phyloP scores from a whole-genome alignment of 768 basidiomycete genomes.

The Calocybe gangraenosa region DNA sequence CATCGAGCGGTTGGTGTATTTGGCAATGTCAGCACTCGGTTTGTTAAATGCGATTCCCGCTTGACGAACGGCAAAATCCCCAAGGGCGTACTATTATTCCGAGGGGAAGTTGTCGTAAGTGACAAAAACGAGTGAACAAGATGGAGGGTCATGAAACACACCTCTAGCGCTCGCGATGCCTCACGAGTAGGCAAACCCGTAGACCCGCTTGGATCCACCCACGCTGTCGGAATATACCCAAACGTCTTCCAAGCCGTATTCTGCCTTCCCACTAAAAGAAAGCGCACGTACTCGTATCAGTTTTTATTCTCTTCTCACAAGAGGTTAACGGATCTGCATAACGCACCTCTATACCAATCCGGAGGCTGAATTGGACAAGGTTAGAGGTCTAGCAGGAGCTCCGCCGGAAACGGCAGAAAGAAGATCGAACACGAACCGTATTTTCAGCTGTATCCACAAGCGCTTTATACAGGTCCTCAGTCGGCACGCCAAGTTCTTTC shows the following conservation, averaged over 20 bases:
- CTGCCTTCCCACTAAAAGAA: conserved; percentile 37
- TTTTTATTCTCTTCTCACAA: not conserved
- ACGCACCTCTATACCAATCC: conserved; percentile 43
- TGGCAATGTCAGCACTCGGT: conserved; percentile 30
- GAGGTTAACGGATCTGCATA: not conserved
- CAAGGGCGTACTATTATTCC: conserved; percentile 36
- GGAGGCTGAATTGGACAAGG: conserved; percentile 32
- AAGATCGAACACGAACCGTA: conserved; percentile 36
- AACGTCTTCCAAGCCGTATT: conserved; percentile 51
- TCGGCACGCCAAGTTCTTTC: conserved; percentile 35
- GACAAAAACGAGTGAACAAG: not conserved
- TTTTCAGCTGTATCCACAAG: conserved; percentile 49
- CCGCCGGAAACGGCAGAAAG: no score
- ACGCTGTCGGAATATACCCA: conserved; percentile 44
- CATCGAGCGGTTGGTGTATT: conserved; percentile 48
- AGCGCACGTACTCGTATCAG: no score
- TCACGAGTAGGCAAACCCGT: conserved; percentile 46
- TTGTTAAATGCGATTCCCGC: conserved; percentile 40
- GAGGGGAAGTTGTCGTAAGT: no score
- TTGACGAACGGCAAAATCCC: conserved; percentile 51
- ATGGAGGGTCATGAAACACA: conserved; percentile 12
- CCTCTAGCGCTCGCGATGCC: conserved; percentile 45
- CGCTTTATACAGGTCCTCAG: conserved; percentile 44
- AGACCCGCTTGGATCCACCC: conserved; percentile 44
- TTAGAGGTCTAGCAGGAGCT: not conserved